Base-by-base conservation (phyloP, 306 rosid genomes). In the Vicia faba region DNA sequence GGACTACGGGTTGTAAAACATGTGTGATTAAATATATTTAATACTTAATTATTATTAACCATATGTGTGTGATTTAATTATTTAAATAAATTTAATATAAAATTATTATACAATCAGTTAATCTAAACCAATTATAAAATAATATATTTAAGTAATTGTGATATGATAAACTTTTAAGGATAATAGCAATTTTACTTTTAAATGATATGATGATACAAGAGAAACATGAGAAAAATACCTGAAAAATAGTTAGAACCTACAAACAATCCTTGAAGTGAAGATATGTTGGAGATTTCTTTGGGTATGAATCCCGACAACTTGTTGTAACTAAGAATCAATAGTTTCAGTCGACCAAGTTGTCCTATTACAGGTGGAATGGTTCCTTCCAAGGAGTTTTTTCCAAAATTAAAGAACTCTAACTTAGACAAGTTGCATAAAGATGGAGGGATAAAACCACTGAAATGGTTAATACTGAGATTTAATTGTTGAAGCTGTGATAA, bases 401-500 rank as follows among this genome's bases (percentile, higher is more conserved):
- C 13, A 10, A 2, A 39, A 10, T 0, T 11, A 0, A 39, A 39
- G 1, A 2, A 1, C 12, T 73, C 36, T 6, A 73, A 28, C 45
- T 64, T 5, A 12, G 35, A 43, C 49, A 73, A 62, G 6, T 64
- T 64, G 11, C 57, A 41, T 29, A 64, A 1, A 3, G 62, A 66
- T 35, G 15, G n/a, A 7, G 73, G 79, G 12, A 66, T 23, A 7
- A 51, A 46, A 35, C 79, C 79, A 6, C 35, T 36, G 23, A 74
- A 74, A 26, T 23, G 15, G 41, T 74, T 74, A 18, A 11, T 8
- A 12, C 46, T 19, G 11, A 74, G 73, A 25, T 57, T 20, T 25
- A 74, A 48, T 26, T 14, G 0, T 23, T 74, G 63, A 56, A 74
- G 54, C 14, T 57, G 19, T 45, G 39, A 14, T 35, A 74, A 66